Evolutionary conservation across 176 grass and related monocot genomes (phyloP), one percentile per base, ranked within the genome.

Genomic region (Oryza punctata): DNA sequence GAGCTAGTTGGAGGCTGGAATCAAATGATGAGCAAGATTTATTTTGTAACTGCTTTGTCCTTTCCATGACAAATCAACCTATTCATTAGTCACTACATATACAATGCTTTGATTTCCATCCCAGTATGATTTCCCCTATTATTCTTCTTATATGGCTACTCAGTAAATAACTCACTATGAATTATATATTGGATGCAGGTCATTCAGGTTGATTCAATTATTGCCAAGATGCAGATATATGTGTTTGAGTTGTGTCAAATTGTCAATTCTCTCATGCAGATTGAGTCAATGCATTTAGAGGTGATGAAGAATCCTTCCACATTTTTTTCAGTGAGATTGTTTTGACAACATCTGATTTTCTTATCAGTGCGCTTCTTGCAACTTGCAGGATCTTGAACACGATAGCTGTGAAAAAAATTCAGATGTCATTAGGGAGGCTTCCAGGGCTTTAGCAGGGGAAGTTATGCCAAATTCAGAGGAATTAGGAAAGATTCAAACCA

Each of bases 1-100:
- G 77, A 89, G 72, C 50, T 86, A 47, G 12, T 92, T 50, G 70
- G 57, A 73, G 71, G 61, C 69, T 89, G 86, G 86, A 52, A 92
- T 61, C 71, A 72, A 65, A 92, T 80, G 79, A 86, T 63, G 79
- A 92, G 86, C 80, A 92, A 79, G 85, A 57, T 92, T 32, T 77
- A 85, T 82, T 89, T 89, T 57, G 86, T 89, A 92, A 86, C 19
- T 89, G 25, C 12, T 26, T 77, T 57, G 32, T 32, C 37, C 27
- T 7, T 57, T 73, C 50, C 27, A 63, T 78, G 63, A 52, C 12
- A 37, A 37, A 21, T 3, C 68, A 21, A 78, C 26, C 4, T 75
- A 47, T 14, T 25, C 65, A 46, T 16, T 21, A 65, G n/a, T 61
- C 49, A n/a, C 59, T 43, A 57, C 50, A 32, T 76, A 32, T 32